Conservation (phyloP, 106 monocot genomes). For the Gastrodia elata region DNA sequence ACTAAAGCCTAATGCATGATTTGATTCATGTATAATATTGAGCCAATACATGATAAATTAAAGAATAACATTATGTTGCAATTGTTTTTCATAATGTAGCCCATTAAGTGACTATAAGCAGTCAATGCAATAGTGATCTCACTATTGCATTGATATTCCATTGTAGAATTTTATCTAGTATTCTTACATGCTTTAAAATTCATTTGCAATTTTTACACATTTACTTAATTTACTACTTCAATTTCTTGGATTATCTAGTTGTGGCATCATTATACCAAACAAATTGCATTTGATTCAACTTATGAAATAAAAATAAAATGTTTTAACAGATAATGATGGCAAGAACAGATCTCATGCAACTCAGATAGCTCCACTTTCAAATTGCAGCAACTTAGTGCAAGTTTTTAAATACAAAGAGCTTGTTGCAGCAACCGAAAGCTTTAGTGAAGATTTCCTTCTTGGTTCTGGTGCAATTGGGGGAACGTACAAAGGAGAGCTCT, state of each 20-base stretch:
- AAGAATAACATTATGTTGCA: not conserved
- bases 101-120: not conserved
- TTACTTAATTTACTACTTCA: not conserved
- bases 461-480: slow-evolving; percentile 32
- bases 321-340: slow-evolving; percentile 13
- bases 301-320: not conserved
- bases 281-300: not conserved
- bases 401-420: slow-evolving; percentile 29
- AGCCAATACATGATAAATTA: not conserved
- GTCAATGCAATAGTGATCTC: not conserved
- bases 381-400: slow-evolving; percentile 12
- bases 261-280: not conserved
- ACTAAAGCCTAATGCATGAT: not conserved
- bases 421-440: slow-evolving; percentile 26
- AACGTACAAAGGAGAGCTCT: slow-evolving; percentile 30
- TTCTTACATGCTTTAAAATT: not conserved
- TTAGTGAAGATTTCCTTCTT: slow-evolving; percentile 19
- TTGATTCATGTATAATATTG: not conserved
- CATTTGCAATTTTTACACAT: not conserved
- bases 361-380: slow-evolving; percentile 21
- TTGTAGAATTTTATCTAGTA: not conserved
- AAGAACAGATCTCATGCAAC: slow-evolving; percentile 16
- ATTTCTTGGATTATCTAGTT: not conserved
- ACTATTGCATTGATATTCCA: not conserved
- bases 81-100: not conserved